Evolutionary conservation across 495 filamentous ascomycete species (phyloP).

Genomic region (Penicillium macrosclerotiorum): DNA sequence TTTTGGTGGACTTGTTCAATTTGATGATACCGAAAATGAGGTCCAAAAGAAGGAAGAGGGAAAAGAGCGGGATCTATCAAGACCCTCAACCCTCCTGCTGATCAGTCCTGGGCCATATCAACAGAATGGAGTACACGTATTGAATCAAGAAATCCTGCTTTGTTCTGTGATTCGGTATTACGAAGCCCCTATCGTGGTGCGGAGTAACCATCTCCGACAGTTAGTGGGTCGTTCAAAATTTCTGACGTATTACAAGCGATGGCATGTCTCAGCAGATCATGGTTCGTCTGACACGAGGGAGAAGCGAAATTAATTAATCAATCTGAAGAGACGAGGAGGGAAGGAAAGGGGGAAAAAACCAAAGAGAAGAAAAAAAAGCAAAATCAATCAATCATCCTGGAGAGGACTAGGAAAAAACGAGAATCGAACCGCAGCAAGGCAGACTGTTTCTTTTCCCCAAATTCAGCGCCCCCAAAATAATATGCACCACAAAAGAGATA

Average conservation of each 20-base stretch:
- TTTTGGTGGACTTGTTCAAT: too few relatives aligned
- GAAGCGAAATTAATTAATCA: not conserved
- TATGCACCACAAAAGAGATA: not conserved
- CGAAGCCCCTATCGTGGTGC: not conserved
- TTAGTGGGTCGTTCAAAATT: not conserved
- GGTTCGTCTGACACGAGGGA: conserved; percentile 7
- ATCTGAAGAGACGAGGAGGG: too few relatives aligned
- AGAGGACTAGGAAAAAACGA: not conserved
- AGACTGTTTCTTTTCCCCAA: not conserved
- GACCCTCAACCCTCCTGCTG: too few relatives aligned
- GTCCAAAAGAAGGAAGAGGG: too few relatives aligned
- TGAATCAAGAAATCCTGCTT: too few relatives aligned
- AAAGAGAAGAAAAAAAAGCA: not conserved
- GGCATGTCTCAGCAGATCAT: conserved; percentile 1
- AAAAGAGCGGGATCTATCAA: too few relatives aligned
- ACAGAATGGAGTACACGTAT: too few relatives aligned
- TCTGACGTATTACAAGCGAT: not conserved
- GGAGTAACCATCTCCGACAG: conserved; percentile 1
- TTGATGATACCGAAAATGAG: too few relatives aligned
- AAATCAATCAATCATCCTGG: too few relatives aligned
- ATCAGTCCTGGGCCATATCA: not conserved
- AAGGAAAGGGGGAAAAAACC: too few relatives aligned
- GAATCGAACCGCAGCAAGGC: not conserved
- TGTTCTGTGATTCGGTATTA: not conserved
- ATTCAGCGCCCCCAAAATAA: not conserved